Evolutionary conservation across 2,329 filamentous ascomycete genomes (phyloP), one percentile per base, ranked within the genome.

Genomic region (Arthroderma sp.): DNA sequence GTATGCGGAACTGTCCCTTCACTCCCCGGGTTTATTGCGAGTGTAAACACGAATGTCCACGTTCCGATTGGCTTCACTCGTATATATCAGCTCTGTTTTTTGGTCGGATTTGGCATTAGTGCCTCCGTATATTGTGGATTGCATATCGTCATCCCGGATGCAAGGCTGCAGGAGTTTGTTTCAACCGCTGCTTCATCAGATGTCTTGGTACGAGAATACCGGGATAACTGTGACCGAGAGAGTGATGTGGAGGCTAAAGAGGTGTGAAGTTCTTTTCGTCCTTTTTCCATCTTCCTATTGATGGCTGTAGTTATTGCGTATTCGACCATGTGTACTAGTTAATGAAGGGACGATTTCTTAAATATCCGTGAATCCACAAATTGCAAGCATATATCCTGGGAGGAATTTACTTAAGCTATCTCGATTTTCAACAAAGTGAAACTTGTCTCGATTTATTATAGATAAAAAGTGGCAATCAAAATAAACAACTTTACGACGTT

Each of bases 51-150:
- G 17, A 59, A 63, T 52, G 58, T 43, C 8, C 28, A 49, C 6
- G 56, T 60, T 3, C 59, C 59, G 21, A 60, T 63, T 9, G 69
- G 67, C 35, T 71, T 70, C 60, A 71, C 68, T 1, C 65, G 69
- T n/a, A 59, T 76, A 0, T 75, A 75, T 63, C 72, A 75, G 56
- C 65, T 76, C 11, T 70, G 71, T 0, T 76, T 72, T 59, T 65
- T 71, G 8, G 62, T 73, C 0, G 74, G 74, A 0, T 70, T 75
- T 55, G 64, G 64, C 2, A 72, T 74, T 52, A 71, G 71, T 58
- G 72, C 73, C 56, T 58, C 66, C 2, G 61, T 71, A 2, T 69
- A 72, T 51, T 68, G 61, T 47, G 61, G 39, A 4, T 58, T 74
- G 35, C 70, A 71, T 58, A 65, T 61, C 33, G 25, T 67, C 1